Conservation (phyloP, 331 rosid species). For the Telfairia occidentalis region DNA sequence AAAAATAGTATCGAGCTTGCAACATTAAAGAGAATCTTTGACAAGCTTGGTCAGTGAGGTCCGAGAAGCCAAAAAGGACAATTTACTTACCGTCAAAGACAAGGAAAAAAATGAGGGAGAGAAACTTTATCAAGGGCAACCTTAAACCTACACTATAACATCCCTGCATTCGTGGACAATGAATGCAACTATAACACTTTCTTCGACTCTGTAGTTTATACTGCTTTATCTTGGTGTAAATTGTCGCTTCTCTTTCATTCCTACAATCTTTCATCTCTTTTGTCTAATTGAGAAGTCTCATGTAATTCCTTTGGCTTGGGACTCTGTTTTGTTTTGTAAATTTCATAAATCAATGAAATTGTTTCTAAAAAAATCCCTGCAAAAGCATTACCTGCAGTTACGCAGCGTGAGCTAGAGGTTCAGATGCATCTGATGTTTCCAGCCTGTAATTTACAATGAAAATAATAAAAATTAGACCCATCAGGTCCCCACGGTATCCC, state of each 20-base stretch:
- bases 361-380: no score
- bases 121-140: background rate
- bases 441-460: slow-evolving; percentile 37
- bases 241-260: no score
- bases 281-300: no score
- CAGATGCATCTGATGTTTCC: slow-evolving; percentile 47
- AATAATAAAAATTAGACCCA: background rate
- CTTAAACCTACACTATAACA: background rate
- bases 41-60: background rate
- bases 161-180: no score
- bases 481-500: background rate
- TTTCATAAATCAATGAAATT: no score
- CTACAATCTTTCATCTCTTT: no score
- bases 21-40: background rate
- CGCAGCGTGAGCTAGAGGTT: slow-evolving; percentile 58
- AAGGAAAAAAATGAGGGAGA: background rate
- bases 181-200: no score
- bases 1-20: background rate
- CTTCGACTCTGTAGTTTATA: no score
- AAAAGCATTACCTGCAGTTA: slow-evolving; percentile 13
- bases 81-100: background rate
- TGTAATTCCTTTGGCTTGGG: no score
- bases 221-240: no score
- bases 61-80: background rate
- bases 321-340: no score